Evolutionary conservation across 352 stramenopile species (phyloP), one percentile per base, ranked within the genome.

Genomic region (Phytophthora nicotianae): DNA sequence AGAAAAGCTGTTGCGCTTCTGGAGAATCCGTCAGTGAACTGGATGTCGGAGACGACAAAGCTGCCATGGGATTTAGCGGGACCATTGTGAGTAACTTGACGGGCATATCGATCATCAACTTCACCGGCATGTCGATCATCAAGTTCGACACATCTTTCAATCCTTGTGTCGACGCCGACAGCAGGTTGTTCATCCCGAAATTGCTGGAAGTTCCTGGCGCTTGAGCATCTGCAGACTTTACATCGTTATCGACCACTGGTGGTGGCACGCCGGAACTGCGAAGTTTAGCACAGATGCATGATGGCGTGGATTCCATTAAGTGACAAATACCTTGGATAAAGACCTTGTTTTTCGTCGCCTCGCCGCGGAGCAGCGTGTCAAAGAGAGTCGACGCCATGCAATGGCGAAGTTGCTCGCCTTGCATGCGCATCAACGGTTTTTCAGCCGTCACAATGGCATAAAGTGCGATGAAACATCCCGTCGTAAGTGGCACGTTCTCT

Each of bases 101-200:
- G 4, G 70, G 66, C 53, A 72, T 71, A 35, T 71, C 67, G 14
- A 70, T 65, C 45, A 91, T 71, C 37, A 91, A 51, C 42, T 90
- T 90, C 7, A 78, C 81, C 5, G 82, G 82, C 80, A 91, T 88
- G 46, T 88, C 77, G 24, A 89, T 89, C 73, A 88, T 79, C 45
- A 86, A 53, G 47, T 74, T 87, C 20, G 77, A 86, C 16, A 89
- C 64, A 50, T 89, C 72, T 33, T 84, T 89, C 38, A 89, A 68
- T 4, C 81, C 79, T 43, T 80, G 86, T 6, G 83, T 85, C 0
- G 83, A 92, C 13, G 80, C 82, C 0, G 83, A 71, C n/a, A 90
- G 50, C 17, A 92, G 67, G 42, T 74, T 82, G 24, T 76, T 81
- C 59, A 82, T 74, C 27, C 72, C 72, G 47, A 75, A 67, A 49